Base-by-base conservation (phyloP, 2,329 filamentous ascomycete species). In the Monilinia fructicola region DNA sequence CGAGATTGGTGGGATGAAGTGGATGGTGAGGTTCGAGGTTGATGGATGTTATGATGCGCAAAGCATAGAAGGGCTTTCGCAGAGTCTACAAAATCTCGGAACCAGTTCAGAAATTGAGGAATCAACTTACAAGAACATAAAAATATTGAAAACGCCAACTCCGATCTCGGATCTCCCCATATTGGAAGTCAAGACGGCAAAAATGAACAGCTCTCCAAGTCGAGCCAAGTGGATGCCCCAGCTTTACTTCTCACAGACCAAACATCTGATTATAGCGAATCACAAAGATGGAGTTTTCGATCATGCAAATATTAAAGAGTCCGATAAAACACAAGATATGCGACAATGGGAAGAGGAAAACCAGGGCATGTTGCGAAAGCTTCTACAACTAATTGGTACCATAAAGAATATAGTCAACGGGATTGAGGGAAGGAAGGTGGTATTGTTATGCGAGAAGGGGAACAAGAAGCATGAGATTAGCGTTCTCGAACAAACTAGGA, bases 11-110 rank as follows among this genome's bases (percentile, higher is more conserved):
- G 70, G 67, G 3, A 67, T 75, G 21, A 69, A 70, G 21, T 73
- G 71, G 58, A 67, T 76, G 23, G 69, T 77, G 26, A 69, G 72
- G 40, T 75, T 71, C 66, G 76, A 76, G 59, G 72, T 71, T 21
- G 76, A 77, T 71, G 75, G 71, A 44, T 75, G 67, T 67, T 64
- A 64, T 28, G 65, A 42, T 21, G 16, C 42, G 16, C 23, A 16
- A 44, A n/a, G 23, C 18, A 44, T n/a, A 21, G 9, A 44, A 6
- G 38, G 23, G 9, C 23, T 58, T 28, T 42, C 54, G 18, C n/a
- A 42, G n/a, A 42, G n/a, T n/a, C 16, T 46, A 28, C 11, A 28
- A 9, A 58, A 26, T n/a, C 40, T 48, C 44, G 10, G 31, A 53
- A 23, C 4, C 35, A 54, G 21, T 23, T 21, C 48, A 7, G 23